phyloP scores from a whole-genome alignment of 1,284 basidiomycete genomes.

The Laetiporus sulphureus region DNA sequence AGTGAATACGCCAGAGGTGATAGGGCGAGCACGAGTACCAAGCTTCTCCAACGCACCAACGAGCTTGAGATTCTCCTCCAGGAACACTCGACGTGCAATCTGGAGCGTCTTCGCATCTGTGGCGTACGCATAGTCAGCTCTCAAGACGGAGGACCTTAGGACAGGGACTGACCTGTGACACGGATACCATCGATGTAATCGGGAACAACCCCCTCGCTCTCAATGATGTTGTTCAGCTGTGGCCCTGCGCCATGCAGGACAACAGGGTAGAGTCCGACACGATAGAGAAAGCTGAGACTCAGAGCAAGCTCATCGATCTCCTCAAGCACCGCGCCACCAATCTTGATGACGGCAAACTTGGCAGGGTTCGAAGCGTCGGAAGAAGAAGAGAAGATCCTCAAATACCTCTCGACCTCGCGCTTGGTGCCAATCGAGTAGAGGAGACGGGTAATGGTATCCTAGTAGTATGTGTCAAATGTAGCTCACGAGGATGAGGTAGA shows the following conservation, averaged over 20 bases:
- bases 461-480: not conserved
- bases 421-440: slow-evolving; percentile 94
- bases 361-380: slow-evolving; percentile 79
- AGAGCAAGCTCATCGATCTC: slow-evolving; percentile 88
- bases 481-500: not conserved
- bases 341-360: slow-evolving; percentile 92
- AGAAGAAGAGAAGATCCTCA: slow-evolving; percentile 90
- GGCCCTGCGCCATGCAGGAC: slow-evolving; percentile 95
- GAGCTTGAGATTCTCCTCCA: slow-evolving; percentile 92
- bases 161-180: slow-evolving; percentile 68
- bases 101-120: slow-evolving; percentile 87
- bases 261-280: slow-evolving; percentile 91
- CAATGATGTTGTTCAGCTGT: slow-evolving; percentile 88
- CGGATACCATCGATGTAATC: slow-evolving; percentile 96
- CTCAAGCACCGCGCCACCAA: slow-evolving; percentile 90
- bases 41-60: slow-evolving; percentile 87
- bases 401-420: slow-evolving; percentile 93
- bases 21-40: slow-evolving; percentile 91
- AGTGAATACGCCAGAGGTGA: slow-evolving; percentile 93
- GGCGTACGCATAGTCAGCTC: too few species aligned
- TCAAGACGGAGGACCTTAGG: not conserved
- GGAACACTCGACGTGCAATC: slow-evolving; percentile 91
- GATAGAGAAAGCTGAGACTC: slow-evolving; percentile 89
- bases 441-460: slow-evolving; percentile 92
- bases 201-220: slow-evolving; percentile 83